Evolutionary conservation across 305 asterid species (phyloP).

Genomic region (Fraxinus platypoda): DNA sequence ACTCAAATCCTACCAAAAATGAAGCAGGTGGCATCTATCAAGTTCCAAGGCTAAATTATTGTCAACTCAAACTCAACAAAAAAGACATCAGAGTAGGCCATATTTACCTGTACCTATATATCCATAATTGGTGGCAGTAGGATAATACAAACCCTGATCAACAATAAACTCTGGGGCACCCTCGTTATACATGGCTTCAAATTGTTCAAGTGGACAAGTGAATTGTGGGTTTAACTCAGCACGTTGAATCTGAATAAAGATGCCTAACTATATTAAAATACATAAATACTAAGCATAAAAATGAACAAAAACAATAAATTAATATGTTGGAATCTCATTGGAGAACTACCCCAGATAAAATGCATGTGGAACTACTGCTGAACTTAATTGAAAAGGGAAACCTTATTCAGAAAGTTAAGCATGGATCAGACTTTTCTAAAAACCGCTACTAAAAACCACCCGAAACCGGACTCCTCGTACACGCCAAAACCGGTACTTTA

Average conservation of each 20-base stretch:
- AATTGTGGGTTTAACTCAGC: constrained; percentile 43
- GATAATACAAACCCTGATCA: constrained; percentile 76
- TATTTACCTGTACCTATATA: constrained; percentile 64
- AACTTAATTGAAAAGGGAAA: neutral
- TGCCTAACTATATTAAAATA: neutral
- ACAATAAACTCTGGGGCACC: constrained; percentile 61
- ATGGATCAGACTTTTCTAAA: neutral
- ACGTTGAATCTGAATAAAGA: constrained; percentile 52
- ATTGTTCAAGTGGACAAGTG: constrained; percentile 37
- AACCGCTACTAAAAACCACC: neutral
- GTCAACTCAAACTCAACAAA: constrained; percentile 1
- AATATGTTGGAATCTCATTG: neutral
- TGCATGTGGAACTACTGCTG: neutral
- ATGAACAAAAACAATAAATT: neutral
- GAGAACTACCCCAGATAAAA: neutral
- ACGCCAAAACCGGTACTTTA: neutral
- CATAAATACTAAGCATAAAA: neutral
- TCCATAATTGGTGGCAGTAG: constrained; percentile 68
- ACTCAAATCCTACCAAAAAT: constrained; percentile 59
- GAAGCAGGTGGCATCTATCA: neutral
- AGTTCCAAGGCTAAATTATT: neutral
- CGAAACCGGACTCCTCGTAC: neutral
- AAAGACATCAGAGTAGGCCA: neutral
- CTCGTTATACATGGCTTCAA: constrained; percentile 70
- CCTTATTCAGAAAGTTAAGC: neutral